Evolutionary conservation across 352 stramenopile genomes (phyloP).

Genomic region (Pythium phragmiticola): DNA sequence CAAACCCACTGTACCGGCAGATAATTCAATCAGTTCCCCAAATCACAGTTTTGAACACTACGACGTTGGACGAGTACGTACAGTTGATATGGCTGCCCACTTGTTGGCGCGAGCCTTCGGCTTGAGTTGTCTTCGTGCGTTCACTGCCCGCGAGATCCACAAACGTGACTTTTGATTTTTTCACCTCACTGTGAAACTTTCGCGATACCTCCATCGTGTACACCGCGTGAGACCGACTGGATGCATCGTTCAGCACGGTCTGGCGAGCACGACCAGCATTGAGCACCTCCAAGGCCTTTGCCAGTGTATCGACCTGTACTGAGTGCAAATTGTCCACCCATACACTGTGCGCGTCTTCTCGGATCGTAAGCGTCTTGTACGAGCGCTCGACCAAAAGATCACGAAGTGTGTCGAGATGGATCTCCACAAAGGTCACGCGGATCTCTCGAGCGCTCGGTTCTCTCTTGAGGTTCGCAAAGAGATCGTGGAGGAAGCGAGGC

Average conservation of each 20-base stretch:
- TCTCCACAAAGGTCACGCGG: slow-evolving; percentile 81
- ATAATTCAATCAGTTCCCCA: not conserved
- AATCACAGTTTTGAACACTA: not conserved
- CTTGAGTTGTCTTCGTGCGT: slow-evolving; percentile 50
- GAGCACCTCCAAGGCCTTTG: slow-evolving; percentile 45
- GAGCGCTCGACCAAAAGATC: slow-evolving; percentile 75
- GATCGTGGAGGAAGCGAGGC: slow-evolving; percentile 47
- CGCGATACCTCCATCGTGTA: slow-evolving; percentile 55
- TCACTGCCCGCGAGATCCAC: slow-evolving; percentile 63
- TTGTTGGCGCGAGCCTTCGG: slow-evolving; percentile 45
- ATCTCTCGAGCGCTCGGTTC: slow-evolving; percentile 42
- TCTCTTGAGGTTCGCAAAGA: slow-evolving; percentile 41
- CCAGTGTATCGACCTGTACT: slow-evolving; percentile 34
- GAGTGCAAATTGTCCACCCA: slow-evolving; percentile 46
- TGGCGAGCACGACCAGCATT: slow-evolving; percentile 42
- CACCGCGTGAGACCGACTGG: slow-evolving; percentile 60
- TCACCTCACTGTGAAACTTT: slow-evolving; percentile 40
- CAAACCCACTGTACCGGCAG: slow-evolving; percentile 35
- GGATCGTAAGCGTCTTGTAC: slow-evolving; percentile 31
- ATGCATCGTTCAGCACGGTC: slow-evolving; percentile 53
- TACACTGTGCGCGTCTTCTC: slow-evolving; percentile 41
- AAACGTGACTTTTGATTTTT: slow-evolving; percentile 59
- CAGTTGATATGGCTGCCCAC: slow-evolving; percentile 69
- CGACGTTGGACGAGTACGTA: slow-evolving; percentile 11
- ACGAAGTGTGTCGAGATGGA: slow-evolving; percentile 93